These are phyloP conservation scores for Septoria linicola DNA, from an alignment of 2,329 filamentous ascomycete genomes.

Conservation along the genomic window DNA sequence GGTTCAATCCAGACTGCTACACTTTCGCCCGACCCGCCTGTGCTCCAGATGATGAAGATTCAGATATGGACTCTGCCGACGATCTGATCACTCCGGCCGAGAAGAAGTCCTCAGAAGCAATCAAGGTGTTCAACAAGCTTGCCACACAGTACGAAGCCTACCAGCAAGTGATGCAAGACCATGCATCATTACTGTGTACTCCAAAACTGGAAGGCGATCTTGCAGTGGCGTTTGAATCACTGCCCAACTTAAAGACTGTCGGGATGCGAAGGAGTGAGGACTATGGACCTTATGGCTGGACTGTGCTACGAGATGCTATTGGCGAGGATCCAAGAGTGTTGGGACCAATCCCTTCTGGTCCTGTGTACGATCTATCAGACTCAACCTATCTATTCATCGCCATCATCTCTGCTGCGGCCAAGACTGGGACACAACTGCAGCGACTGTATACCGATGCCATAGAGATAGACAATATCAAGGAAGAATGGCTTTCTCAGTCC, in stretches of 20 bases:
- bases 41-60: slow-evolving; percentile 24
- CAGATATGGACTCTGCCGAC: slow-evolving; percentile 21
- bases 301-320: slow-evolving; percentile 23
- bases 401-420: slow-evolving; percentile 27
- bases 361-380: slow-evolving; percentile 24
- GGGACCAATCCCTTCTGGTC: slow-evolving; percentile 26
- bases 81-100: slow-evolving; percentile 16
- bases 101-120: slow-evolving; percentile 1
- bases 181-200: slow-evolving; percentile 23
- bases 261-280: slow-evolving; percentile 37
- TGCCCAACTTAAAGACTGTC: slow-evolving; percentile 34
- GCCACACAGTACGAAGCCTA: slow-evolving; percentile 25
- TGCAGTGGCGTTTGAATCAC: slow-evolving; percentile 16
- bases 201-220: slow-evolving; percentile 23
- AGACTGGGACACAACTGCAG: slow-evolving; percentile 19
- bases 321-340: slow-evolving; percentile 35
- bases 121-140: slow-evolving; percentile 19
- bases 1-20: slow-evolving; percentile 38
- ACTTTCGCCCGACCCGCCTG: slow-evolving; percentile 27
- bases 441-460: slow-evolving; percentile 38
- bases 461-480: slow-evolving; percentile 33
- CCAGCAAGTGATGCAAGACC: slow-evolving; percentile 26
- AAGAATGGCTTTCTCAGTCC: slow-evolving; percentile 19
- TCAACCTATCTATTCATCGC: slow-evolving; percentile 32
- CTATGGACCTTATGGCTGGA: slow-evolving; percentile 34